Percentiles rank a stretch among this genome's conserved stretches.
These are phyloP conservation scores for Hebeloma cylindrosporum DNA, from an alignment of 768 basidiomycete genomes.

Conservation along the genomic window DNA sequence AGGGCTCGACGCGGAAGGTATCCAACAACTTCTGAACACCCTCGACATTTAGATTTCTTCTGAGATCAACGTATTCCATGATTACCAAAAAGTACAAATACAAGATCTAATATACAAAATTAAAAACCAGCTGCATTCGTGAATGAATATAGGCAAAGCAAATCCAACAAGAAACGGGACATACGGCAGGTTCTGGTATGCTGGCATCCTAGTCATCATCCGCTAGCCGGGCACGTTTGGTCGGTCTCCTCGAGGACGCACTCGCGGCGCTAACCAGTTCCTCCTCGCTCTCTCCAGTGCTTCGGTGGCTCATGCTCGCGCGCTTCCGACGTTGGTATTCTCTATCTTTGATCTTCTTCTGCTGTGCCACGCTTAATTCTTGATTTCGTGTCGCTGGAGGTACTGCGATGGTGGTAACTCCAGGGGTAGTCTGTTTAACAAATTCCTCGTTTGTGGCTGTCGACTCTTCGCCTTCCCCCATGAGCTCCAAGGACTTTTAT, in stretches of 20 bases:
- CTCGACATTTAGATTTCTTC: slow-evolving; percentile 36
- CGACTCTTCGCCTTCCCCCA: slow-evolving; percentile 68
- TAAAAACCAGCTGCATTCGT: no score
- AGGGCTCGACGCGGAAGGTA: slow-evolving; percentile 51
- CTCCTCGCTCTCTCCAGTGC: slow-evolving; percentile 74
- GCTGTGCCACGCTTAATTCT: slow-evolving; percentile 68
- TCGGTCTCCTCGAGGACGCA: slow-evolving; percentile 56
- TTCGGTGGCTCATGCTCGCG: slow-evolving; percentile 59
- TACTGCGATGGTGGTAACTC: slow-evolving; percentile 73
- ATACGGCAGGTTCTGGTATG: no score
- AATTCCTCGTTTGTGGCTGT: slow-evolving; percentile 59
- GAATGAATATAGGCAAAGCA: no score
- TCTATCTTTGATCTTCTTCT: slow-evolving; percentile 75
- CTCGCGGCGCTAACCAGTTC: slow-evolving; percentile 51
- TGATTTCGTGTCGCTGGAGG: slow-evolving; percentile 70
- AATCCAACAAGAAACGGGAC: no score
- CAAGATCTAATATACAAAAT: no score
- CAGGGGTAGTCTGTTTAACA: slow-evolving; percentile 65
- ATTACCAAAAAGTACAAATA: slow-evolving; percentile 5
- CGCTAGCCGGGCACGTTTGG: slow-evolving; percentile 64
- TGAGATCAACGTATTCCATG: slow-evolving; percentile 2
- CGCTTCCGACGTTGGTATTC: slow-evolving; percentile 82
- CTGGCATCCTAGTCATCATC: slow-evolving; percentile 55
- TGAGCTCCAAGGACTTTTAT: slow-evolving; percentile 70
- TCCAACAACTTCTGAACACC: slow-evolving; percentile 53